phyloP scores from a whole-genome alignment of 257 asterid species.

The Asclepias syriaca region DNA sequence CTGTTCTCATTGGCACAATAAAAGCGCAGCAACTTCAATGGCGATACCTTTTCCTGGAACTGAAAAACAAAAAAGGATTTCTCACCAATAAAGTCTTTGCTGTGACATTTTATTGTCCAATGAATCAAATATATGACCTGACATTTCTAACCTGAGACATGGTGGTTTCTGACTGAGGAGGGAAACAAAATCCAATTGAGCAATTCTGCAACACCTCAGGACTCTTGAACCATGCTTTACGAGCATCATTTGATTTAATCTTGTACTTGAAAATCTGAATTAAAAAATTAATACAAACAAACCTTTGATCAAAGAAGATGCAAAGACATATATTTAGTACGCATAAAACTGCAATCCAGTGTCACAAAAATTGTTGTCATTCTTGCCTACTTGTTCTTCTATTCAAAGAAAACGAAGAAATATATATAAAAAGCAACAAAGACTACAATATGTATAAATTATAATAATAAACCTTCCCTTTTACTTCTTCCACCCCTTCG shows the following conservation, averaged over 20 bases:
- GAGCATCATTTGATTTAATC: conserved; percentile 72
- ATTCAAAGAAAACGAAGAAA: background rate
- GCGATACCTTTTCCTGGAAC: conserved; percentile 50
- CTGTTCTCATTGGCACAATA: conserved; percentile 48
- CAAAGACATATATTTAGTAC: background rate
- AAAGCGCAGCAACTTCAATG: conserved; percentile 61
- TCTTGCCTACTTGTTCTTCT: background rate
- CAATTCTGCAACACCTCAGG: conserved; percentile 73
- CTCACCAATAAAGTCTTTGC: conserved; percentile 1
- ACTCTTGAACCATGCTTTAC: conserved; percentile 75
- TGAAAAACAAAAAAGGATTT: conserved; percentile 13
- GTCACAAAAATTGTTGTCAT: background rate
- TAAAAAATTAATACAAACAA: background rate
- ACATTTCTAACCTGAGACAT: conserved; percentile 32
- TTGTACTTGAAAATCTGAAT: conserved; percentile 63
- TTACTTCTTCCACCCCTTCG: background rate
- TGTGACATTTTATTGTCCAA: background rate
- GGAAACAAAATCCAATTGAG: conserved; percentile 70
- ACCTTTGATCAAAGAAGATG: background rate
- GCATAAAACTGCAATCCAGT: background rate
- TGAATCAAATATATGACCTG: background rate
- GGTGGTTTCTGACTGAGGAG: conserved; percentile 36
- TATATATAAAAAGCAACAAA: background rate
- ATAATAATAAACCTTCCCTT: background rate
- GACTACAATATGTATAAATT: background rate